Evolutionary conservation across 148 eudicot genomes (phyloP), one percentile per base, ranked within the genome.

Genomic region (Tetragonia tetragonoides): DNA sequence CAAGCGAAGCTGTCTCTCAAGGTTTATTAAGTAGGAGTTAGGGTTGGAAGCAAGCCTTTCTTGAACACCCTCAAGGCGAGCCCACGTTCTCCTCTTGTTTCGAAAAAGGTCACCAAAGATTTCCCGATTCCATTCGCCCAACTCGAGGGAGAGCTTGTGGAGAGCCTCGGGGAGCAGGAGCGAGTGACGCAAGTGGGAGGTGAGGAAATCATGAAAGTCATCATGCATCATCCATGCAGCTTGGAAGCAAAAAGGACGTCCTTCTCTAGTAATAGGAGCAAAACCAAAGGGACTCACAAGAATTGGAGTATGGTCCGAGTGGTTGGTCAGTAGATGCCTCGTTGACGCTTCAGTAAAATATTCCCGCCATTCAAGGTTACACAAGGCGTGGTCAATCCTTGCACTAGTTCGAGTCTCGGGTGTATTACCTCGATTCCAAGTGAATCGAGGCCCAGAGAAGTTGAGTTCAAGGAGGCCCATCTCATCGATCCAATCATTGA

Each of bases 31-130:
- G 34, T 28, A 28, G 34, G 34, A 28, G 34, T 28, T 28, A 0
- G 34, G 34, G 34, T 28, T 28, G 34, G 34, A 28, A 28, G 34
- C 34, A 28, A 74, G 74, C 7, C 34, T 11, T 6, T 15, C 10
- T 44, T 68, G 74, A 6, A 80, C 18, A 1, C 78, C 68, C 2
- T 57, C 53, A 3, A 79, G 2, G 9, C 72, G 10, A 46, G 40
- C 71, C 46, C 68, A 59, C 3, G 47, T 7, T 7, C 62, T 16
- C 7, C 49, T 67, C 41, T 41, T 53, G 0, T 40, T 65, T 3
- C 20, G 7, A 53, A 79, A 73, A 8, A 79, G 5, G 28, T 79
- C 66, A 0, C 77, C 77, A 56, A 79, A 79, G 0, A 41, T n/a
- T 5, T 66, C 9, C 0, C 6, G 20, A n/a, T 79, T 79, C 77